A percentile compares a stretch with the other conserved stretches of the same genome.
These are phyloP conservation scores for Trichosporon faecale DNA, from an alignment of 1,284 basidiomycete genomes.

Conservation along the genomic window DNA sequence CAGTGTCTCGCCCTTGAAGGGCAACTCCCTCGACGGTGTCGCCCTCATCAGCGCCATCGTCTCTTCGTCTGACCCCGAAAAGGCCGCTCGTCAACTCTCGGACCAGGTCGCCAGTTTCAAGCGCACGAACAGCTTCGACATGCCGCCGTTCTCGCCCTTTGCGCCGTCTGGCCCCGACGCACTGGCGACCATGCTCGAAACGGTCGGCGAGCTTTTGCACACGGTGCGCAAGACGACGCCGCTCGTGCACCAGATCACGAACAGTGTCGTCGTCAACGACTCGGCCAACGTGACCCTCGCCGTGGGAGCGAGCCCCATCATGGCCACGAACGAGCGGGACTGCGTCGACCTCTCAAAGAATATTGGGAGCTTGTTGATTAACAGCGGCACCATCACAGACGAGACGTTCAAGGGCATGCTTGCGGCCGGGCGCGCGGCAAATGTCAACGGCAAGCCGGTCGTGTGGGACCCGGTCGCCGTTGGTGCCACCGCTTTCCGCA, in stretches of 20 bases:
- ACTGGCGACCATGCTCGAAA: slow-evolving; percentile 46
- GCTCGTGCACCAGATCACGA: slow-evolving; percentile 77
- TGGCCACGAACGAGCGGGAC: slow-evolving; percentile 80
- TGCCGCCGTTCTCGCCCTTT: slow-evolving; percentile 19
- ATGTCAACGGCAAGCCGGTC: slow-evolving; percentile 70
- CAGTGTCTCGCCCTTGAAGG: slow-evolving; percentile 60
- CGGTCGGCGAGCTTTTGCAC: slow-evolving; percentile 56
- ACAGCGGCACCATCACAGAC: slow-evolving; percentile 78
- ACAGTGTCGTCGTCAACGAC: slow-evolving; percentile 83
- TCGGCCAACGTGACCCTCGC: slow-evolving; percentile 89
- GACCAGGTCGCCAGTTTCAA: slow-evolving; percentile 48
- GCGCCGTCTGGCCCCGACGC: not conserved
- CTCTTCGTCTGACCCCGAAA: slow-evolving; percentile 62
- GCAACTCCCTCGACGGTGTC: slow-evolving; percentile 66
- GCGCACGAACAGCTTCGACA: slow-evolving; percentile 17
- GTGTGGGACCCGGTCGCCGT: slow-evolving; percentile 93
- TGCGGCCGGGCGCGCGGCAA: slow-evolving; percentile 70
- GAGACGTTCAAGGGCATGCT: slow-evolving; percentile 67
- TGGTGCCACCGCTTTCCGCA: slow-evolving; percentile 75
- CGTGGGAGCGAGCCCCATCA: slow-evolving; percentile 86
- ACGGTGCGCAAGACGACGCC: slow-evolving; percentile 61
- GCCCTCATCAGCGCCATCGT: slow-evolving; percentile 90
- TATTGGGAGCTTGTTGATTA: slow-evolving; percentile 72
- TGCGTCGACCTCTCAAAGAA: slow-evolving; percentile 73
- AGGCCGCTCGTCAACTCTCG: slow-evolving; percentile 56